phyloP scores from a whole-genome alignment of 768 basidiomycete species.

The Suillus subalutaceus region DNA sequence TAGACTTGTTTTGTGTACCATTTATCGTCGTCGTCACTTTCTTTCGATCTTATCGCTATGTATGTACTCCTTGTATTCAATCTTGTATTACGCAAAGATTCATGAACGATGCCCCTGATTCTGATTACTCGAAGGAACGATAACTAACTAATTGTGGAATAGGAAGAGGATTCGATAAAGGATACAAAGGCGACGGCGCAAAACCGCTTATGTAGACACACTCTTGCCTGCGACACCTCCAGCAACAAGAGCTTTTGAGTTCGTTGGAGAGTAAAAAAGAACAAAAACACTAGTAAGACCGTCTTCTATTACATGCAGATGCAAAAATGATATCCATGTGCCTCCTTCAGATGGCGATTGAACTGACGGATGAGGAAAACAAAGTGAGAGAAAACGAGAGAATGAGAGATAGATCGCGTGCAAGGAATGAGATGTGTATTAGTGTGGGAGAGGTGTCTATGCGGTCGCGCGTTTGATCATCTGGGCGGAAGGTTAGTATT shows the following conservation, averaged over 20 bases:
- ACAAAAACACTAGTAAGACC: constrained; percentile 22
- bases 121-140: constrained; percentile 15
- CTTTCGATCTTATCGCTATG: constrained; percentile 5
- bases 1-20: constrained; percentile 1
- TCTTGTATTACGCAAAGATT: background rate
- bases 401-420: constrained; percentile 50
- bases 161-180: constrained; percentile 10
- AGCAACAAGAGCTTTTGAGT: constrained; percentile 8
- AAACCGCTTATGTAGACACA: background rate
- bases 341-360: constrained; percentile 74
- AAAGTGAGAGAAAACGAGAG: constrained; percentile 14
- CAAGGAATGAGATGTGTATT: constrained; percentile 37
- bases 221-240: constrained; percentile 1
- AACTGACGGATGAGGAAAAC: constrained; percentile 26
- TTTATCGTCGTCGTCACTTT: background rate
- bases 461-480: constrained; percentile 81
- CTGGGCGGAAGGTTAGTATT: constrained; percentile 37
- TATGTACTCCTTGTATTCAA: constrained; percentile 4
- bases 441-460: constrained; percentile 48
- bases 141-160: constrained; percentile 10
- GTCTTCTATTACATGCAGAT: constrained; percentile 63
- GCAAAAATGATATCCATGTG: constrained; percentile 50
- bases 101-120: constrained; percentile 1
- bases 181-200: constrained; percentile 8
- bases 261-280: constrained; percentile 4